Percentiles rank a stretch among this genome's conserved stretches.
phyloP scores from a whole-genome alignment of 2,329 filamentous ascomycete species.

The Aspergillus persii region DNA sequence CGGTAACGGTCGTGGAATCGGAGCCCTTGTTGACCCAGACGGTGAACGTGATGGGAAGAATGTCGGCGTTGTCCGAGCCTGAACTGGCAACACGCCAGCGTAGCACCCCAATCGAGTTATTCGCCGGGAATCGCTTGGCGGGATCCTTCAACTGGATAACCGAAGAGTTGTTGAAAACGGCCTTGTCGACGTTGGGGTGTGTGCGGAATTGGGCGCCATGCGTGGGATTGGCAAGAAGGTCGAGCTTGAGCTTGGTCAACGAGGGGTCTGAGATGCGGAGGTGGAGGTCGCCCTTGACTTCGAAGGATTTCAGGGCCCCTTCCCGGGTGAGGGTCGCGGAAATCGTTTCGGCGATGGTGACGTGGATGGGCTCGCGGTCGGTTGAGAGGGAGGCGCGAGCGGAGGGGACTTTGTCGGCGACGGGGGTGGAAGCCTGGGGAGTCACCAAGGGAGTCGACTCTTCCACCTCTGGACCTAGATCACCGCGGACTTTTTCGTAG shows the following conservation, averaged over 20 bases:
- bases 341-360: conserved; percentile 87
- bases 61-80: conserved; percentile 73
- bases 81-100: conserved; percentile 81
- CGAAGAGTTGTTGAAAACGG: conserved; percentile 77
- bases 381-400: conserved; percentile 63
- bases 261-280: conserved; percentile 84
- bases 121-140: conserved; percentile 85
- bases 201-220: conserved; percentile 90
- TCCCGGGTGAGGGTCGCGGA: conserved; percentile 85
- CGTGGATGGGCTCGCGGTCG: conserved; percentile 81
- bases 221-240: conserved; percentile 70
- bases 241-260: conserved; percentile 88
- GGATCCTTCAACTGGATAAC: conserved; percentile 87
- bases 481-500: conserved; percentile 90
- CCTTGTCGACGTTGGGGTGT: conserved; percentile 93
- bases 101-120: conserved; percentile 88
- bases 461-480: conserved; percentile 83
- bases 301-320: conserved; percentile 78
- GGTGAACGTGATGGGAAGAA: conserved; percentile 91
- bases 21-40: conserved; percentile 94
- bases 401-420: conserved; percentile 51
- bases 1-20: conserved; percentile 81
- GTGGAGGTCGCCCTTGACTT: conserved; percentile 88
- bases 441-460: conserved; percentile 68
- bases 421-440: conserved; percentile 53